Evolutionary conservation across 176 grass and related monocot species (phyloP), one percentile per base, ranked within the genome.

Genomic region (Musa acuminata): DNA sequence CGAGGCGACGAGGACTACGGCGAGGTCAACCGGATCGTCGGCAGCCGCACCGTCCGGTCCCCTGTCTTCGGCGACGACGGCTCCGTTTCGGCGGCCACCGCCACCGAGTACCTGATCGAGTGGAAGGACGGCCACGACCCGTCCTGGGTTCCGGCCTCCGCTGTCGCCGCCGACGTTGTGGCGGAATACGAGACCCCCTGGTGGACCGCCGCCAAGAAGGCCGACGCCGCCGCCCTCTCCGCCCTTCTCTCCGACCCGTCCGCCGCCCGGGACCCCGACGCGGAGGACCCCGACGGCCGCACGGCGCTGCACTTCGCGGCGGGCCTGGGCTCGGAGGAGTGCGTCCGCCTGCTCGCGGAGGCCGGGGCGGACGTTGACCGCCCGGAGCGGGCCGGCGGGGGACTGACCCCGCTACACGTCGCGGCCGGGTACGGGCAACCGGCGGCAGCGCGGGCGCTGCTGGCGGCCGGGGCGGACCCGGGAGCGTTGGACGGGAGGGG

Each of bases 91-190:
- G 75, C 90, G 9, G 51, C 35, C 68, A 59, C 75, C 9, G 65
- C 79, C 69, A 89, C 78, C 35, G 90, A 98, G 82, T 98, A 93
- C 78, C 83, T 98, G 49, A 83, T 98, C 49, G 80, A 93, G 67
- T 98, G 90, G 94, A 93, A 89, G 75, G 94, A 93, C 71, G 90
- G 86, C 26, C 94, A 98, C 78, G 87, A 79, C 62, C 84, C 90
- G 1, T 82, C 88, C 0, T 98, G 90, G 94, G 84, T 91, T 1
- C 94, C 71, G 0, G 71, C 86, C n/a, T 82, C 82, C 24, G 90
- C 87, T 52, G 88, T 98, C 79, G 88, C 94, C 8, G 79, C 84
- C 1, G 94, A 98, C 75, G 88, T 93, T 0, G 86, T 93, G 10
- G 90, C 86, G 3, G 94, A 93, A 78, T 98, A 87, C 80, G 86